Conservation (phyloP, 1,139 yeast species). For the Geotrichum candidum region DNA sequence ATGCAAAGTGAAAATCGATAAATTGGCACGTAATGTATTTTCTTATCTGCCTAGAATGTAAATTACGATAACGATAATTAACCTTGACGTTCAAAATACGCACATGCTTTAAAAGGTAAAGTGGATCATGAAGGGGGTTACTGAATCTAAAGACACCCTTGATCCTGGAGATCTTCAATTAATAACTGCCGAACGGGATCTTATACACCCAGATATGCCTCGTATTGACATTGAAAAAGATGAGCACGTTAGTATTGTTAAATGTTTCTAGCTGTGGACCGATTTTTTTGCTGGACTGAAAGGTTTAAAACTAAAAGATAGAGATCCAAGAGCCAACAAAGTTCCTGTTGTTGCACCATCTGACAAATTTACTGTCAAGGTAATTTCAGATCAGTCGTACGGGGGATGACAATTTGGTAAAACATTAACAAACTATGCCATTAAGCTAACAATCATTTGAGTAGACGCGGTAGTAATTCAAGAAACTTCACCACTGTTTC, state of each 20-base stretch:
- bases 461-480: no score
- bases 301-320: conserved; percentile 66
- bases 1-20: no score
- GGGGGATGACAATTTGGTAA: conserved; percentile 39
- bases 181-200: conserved; percentile 91
- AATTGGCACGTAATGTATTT: no score
- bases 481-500: no score
- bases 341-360: conserved; percentile 64
- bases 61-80: no score
- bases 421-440: no score
- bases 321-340: conserved; percentile 68
- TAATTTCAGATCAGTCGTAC: conserved; percentile 70
- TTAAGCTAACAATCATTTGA: no score
- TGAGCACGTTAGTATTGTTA: conserved; percentile 33
- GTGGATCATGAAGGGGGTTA: conserved; percentile 87
- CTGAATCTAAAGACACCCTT: conserved; percentile 73
- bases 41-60: no score
- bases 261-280: conserved; percentile 88
- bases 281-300: conserved; percentile 72
- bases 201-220: conserved; percentile 84
- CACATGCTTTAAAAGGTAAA: conserved; percentile 65
- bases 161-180: conserved; percentile 86
- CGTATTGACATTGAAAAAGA: conserved; percentile 48
- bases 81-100: conserved; percentile 23
- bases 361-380: conserved; percentile 63